Base-by-base conservation (phyloP, 2,329 filamentous ascomycete species). In the Sarocladiaceae sp. region DNA sequence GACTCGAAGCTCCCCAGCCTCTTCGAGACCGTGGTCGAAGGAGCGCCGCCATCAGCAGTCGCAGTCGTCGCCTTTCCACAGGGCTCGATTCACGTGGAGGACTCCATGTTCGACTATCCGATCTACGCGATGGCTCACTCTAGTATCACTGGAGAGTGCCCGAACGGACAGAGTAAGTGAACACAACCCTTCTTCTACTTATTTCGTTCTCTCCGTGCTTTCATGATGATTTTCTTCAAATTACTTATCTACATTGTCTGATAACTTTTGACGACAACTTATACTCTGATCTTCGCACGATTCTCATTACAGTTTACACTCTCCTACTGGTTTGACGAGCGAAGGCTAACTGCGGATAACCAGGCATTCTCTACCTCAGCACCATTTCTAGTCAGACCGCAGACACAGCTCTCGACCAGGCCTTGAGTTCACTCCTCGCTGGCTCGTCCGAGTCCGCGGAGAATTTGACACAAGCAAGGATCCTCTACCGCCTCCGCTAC, bases 201-300 rank as follows among this genome's bases (percentile, higher is more conserved):
- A 48, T 48, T 32, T 31, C 33, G 3, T 12, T 15, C 9, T 15
- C 23, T 18, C 50, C 51, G 48, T 48, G 46, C 31, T 42, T 45
- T 35, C 73, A 85, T 89, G 91, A 96, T 97, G 90, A 95, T 74
- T 48, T 24, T 68, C 65, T 68, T 73, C 74, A 67, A 76, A 94
- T 93, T 88, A 90, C 90, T 97, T 97, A 97, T 96, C 91, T 96
- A 97, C 91, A 96, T 97, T 97, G 89, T 86, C 91, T 90, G 91
- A 95, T 85, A 69, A 70, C 65, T 76, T 76, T 69, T 95, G 90
- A 94, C 82, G 89, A 93, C 76, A 43, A 32, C 26, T 76, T 74
- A 73, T 73, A 78, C 80, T 89, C 85, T 91, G 83, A 91, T 43
- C 11, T 23, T 21, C 26, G 40, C 40, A 43, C 5, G 12, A 13